Conservation (phyloP, 345 rosid genomes). For the Populus tremula region DNA sequence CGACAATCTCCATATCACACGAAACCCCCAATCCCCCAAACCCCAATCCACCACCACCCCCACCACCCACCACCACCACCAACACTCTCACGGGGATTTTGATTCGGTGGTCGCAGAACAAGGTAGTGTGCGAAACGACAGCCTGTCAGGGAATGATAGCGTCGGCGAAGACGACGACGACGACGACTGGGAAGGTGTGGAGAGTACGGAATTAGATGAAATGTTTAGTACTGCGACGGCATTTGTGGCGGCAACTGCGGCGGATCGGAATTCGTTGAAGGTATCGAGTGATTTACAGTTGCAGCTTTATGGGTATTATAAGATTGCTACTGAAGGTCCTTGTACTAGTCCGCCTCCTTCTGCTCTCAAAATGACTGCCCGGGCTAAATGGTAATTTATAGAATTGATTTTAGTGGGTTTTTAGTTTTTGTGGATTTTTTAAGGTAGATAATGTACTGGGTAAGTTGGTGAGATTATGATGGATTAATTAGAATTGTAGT, state of each 20-base stretch:
- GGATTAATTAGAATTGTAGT: neutral
- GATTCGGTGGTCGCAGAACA: slow-evolving; percentile 71
- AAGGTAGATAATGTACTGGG: neutral
- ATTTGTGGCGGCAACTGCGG: slow-evolving; percentile 69
- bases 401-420: neutral
- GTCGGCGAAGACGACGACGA: slow-evolving; percentile 33
- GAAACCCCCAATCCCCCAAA: slow-evolving; percentile 24
- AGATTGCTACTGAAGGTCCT: slow-evolving; percentile 89
- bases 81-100: slow-evolving; percentile 25
- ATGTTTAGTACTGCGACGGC: slow-evolving; percentile 79
- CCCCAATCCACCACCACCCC: neutral
- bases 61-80: neutral
- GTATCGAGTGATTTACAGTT: slow-evolving; percentile 61
- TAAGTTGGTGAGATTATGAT: neutral
- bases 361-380: slow-evolving; percentile 86
- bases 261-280: slow-evolving; percentile 56
- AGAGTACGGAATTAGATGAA: slow-evolving; percentile 86
- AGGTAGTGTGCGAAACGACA: slow-evolving; percentile 71
- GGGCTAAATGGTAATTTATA: slow-evolving; percentile 77
- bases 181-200: slow-evolving; percentile 96
- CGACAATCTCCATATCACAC: slow-evolving; percentile 64
- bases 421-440: neutral
- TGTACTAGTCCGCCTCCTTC: slow-evolving; percentile 83
- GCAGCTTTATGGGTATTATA: slow-evolving; percentile 84
- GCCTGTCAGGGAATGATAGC: slow-evolving; percentile 38